phyloP scores from a whole-genome alignment of 139 green algal genomes.

The Closterium sp. region DNA sequence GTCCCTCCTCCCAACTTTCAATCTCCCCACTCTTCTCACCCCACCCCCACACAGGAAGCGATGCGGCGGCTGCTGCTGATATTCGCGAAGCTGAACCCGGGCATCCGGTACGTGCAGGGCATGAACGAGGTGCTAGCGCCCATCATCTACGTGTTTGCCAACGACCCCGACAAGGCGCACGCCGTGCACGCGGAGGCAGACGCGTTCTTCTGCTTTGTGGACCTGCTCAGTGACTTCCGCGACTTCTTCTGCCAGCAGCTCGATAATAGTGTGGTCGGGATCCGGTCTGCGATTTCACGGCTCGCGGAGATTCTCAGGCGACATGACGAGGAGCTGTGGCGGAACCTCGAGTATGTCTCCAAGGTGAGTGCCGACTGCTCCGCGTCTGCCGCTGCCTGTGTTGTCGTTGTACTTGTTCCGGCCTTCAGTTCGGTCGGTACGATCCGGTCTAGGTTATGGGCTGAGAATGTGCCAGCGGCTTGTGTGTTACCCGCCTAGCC shows the following conservation, averaged over 20 bases:
- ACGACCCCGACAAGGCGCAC: slow-evolving; percentile 26
- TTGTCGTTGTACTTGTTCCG: too few relatives aligned
- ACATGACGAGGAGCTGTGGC: slow-evolving; percentile 62
- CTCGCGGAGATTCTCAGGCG: slow-evolving; percentile 67
- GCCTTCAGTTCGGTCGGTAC: too few relatives aligned
- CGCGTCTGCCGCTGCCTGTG: too few relatives aligned
- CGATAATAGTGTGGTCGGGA: slow-evolving; percentile 86
- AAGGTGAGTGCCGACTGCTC: neutral
- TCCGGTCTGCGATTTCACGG: slow-evolving; percentile 72
- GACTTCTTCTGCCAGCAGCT: slow-evolving; percentile 93
- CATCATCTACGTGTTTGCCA: slow-evolving; percentile 82
- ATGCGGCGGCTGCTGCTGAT: slow-evolving; percentile 89
- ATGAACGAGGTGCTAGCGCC: slow-evolving; percentile 97
- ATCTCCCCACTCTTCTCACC: neutral
- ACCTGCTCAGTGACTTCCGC: slow-evolving; percentile 78
- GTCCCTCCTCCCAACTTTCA: too few relatives aligned
- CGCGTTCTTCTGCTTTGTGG: slow-evolving; percentile 91
- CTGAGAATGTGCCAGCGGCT: too few relatives aligned
- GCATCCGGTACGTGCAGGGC: slow-evolving; percentile 92
- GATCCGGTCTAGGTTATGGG: too few relatives aligned
- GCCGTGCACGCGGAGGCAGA: slow-evolving; percentile 78
- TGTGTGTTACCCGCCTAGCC: too few relatives aligned
- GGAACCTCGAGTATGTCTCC: slow-evolving; percentile 55
- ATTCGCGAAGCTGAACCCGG: slow-evolving; percentile 96
- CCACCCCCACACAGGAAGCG: slow-evolving; percentile 55